Percentiles rank a stretch among this genome's conserved stretches.
Evolutionary conservation across 1,284 basidiomycete genomes (phyloP).

Genomic region (Fomitopsis schrenkii): DNA sequence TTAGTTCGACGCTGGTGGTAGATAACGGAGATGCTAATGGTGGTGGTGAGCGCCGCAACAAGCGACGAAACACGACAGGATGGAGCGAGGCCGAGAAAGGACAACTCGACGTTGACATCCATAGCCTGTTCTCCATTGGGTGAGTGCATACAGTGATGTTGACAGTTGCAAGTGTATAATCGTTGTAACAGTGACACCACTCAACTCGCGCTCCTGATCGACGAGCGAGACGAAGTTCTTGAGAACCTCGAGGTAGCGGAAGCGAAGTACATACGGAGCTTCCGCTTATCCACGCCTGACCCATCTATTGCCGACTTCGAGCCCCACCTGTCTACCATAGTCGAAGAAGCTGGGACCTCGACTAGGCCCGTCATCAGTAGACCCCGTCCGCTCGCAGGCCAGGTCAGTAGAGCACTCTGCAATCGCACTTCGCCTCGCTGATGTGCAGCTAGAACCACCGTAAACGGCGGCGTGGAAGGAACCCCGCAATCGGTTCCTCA

Average conservation of each 20-base stretch:
- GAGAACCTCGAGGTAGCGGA: slow-evolving; percentile 77
- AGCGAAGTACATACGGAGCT: slow-evolving; percentile 71
- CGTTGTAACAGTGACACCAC: slow-evolving; percentile 55
- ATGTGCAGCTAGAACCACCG: slow-evolving; percentile 12
- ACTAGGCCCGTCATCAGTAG: slow-evolving; percentile 56
- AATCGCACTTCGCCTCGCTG: not conserved
- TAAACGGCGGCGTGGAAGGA: slow-evolving; percentile 42
- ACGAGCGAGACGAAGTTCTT: slow-evolving; percentile 68
- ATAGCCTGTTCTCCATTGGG: slow-evolving; percentile 73
- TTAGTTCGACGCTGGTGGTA: slow-evolving; percentile 51
- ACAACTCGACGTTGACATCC: slow-evolving; percentile 56
- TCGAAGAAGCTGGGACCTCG: slow-evolving; percentile 31
- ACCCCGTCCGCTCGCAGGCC: slow-evolving; percentile 47
- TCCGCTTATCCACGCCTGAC: slow-evolving; percentile 66
- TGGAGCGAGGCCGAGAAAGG: slow-evolving; percentile 38
- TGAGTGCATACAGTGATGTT: slow-evolving; percentile 28
- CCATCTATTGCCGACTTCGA: slow-evolving; percentile 38
- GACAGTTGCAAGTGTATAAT: slow-evolving; percentile 4
- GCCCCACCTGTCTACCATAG: slow-evolving; percentile 26
- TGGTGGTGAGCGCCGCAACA: slow-evolving; percentile 15
- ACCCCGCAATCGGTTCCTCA: slow-evolving; percentile 59
- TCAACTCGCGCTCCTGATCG: slow-evolving; percentile 59
- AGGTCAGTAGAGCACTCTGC: not conserved
- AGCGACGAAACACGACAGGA: slow-evolving; percentile 31
- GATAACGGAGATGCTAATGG: slow-evolving; percentile 16